Evolutionary conservation across 1,284 basidiomycete genomes (phyloP).

Genomic region (Pyrrhoderma noxium): DNA sequence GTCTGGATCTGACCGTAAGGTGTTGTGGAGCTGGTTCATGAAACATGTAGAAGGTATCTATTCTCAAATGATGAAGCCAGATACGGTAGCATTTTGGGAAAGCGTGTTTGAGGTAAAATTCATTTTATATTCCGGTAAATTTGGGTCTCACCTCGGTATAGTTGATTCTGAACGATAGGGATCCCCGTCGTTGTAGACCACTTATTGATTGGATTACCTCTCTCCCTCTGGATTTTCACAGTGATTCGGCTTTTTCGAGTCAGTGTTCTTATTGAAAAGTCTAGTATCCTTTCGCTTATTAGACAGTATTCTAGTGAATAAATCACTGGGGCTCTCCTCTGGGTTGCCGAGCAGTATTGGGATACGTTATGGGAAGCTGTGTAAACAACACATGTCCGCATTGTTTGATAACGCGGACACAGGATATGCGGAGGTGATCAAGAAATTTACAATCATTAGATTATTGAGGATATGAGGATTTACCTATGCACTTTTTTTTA

Average conservation of each 20-base stretch:
- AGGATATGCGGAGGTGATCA: constrained; percentile 72
- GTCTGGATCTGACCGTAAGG: constrained; percentile 51
- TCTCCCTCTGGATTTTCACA: constrained; percentile 74
- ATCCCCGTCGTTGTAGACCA: constrained; percentile 77
- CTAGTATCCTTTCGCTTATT: not conserved
- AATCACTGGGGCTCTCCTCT: constrained; percentile 53
- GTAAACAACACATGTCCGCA: constrained; percentile 61
- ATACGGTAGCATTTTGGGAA: constrained; percentile 75
- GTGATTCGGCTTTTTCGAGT: constrained; percentile 73
- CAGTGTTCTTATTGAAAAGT: constrained; percentile 25
- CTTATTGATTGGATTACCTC: constrained; percentile 77
- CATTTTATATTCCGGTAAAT: constrained; percentile 1
- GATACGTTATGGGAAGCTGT: constrained; percentile 56
- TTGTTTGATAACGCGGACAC: constrained; percentile 75
- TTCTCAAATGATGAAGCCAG: constrained; percentile 70
- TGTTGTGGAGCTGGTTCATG: constrained; percentile 79
- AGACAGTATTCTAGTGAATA: constrained; percentile 46
- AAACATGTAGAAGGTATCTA: constrained; percentile 68
- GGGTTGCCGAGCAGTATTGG: constrained; percentile 54
- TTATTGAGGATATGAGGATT: not conserved
- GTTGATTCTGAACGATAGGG: constrained; percentile 65
- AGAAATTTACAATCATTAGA: constrained; percentile 1
- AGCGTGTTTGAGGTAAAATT: constrained; percentile 48
- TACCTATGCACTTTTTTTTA: constrained; percentile 26
- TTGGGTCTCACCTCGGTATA: constrained; percentile 29